A percentile compares a stretch with the other conserved stretches of the same genome.
These are phyloP conservation scores for Arxiozyma slooffiae DNA, from an alignment of 1,139 yeast species.

Conservation along the genomic window DNA sequence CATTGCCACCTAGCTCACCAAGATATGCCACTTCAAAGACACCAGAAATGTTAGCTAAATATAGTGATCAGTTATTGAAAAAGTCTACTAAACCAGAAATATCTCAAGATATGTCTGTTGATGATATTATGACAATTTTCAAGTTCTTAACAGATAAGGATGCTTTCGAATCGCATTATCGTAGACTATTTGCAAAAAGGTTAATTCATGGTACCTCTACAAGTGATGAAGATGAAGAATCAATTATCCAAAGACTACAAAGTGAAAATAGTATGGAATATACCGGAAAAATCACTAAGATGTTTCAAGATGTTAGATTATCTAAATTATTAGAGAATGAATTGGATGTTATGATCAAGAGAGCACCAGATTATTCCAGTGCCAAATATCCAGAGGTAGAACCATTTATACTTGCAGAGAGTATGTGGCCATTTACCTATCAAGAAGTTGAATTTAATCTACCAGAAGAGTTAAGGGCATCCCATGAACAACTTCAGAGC, in stretches of 20 bases:
- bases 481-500: constrained; percentile 58
- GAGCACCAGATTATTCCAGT: constrained; percentile 29
- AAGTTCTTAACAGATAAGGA: constrained; percentile 89
- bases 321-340: constrained; percentile 66
- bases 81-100: constrained; percentile 61
- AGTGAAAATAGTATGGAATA: constrained; percentile 88
- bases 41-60: constrained; percentile 84
- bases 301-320: constrained; percentile 91
- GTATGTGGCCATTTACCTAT: constrained; percentile 74
- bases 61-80: constrained; percentile 74
- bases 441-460: constrained; percentile 41
- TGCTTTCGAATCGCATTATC: constrained; percentile 86
- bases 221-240: constrained; percentile 76
- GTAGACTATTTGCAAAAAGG: constrained; percentile 81
- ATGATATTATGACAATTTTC: constrained; percentile 79
- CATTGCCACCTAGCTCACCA: constrained; percentile 47
- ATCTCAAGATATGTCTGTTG: constrained; percentile 57
- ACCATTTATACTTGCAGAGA: constrained; percentile 73
- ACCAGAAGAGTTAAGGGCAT: constrained; percentile 53
- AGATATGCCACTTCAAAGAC: constrained; percentile 55
- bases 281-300: constrained; percentile 85
- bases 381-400: constrained; percentile 51
- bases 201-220: constrained; percentile 77
- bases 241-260: constrained; percentile 76
- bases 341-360: constrained; percentile 46